Percentiles rank a stretch among this genome's conserved stretches.
Conservation (phyloP, 441 rosid genomes). For the Rhodomyrtus psidioides region DNA sequence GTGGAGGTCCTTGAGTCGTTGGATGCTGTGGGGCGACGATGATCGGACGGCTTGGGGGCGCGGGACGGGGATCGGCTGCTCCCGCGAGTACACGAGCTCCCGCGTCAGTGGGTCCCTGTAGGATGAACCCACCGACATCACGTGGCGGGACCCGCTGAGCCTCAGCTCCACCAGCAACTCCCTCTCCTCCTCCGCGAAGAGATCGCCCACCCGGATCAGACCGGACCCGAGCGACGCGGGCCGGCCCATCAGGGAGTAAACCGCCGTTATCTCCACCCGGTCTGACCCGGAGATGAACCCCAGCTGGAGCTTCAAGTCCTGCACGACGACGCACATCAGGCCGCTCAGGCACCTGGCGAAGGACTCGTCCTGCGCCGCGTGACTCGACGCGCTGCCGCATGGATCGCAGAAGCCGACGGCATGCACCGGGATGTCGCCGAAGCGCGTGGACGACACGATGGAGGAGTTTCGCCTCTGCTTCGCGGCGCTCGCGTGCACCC, state of each 20-base stretch:
- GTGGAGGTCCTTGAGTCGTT: conserved; percentile 67
- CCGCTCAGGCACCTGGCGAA: conserved; percentile 31
- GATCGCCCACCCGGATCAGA: conserved; percentile 50
- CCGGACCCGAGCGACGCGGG: conserved; percentile 38
- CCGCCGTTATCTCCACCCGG: conserved; percentile 54
- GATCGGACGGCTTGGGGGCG: conserved; percentile 43
- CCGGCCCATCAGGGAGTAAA: conserved; percentile 42
- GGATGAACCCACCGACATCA: conserved; percentile 55
- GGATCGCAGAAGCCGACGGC: conserved; percentile 28
- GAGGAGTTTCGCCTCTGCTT: conserved; percentile 25
- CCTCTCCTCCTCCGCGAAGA: conserved; percentile 62
- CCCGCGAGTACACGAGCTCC: conserved; percentile 30
- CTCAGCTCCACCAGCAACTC: conserved; percentile 63
- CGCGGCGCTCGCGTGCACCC: conserved; percentile 22
- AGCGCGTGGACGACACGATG: conserved; percentile 46
- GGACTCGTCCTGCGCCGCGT: conserved; percentile 37
- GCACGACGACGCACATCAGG: conserved; percentile 41
- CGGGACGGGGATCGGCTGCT: conserved; percentile 39
- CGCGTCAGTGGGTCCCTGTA: conserved; percentile 46
- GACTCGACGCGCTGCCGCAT: conserved; percentile 13
- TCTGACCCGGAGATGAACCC: conserved; percentile 60
- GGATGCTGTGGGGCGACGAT: conserved; percentile 23
- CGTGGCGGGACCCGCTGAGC: conserved; percentile 32
- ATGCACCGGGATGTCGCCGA: conserved; percentile 45
- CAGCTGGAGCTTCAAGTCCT: conserved; percentile 51